A percentile compares a stretch with the other conserved stretches of the same genome.
These are phyloP conservation scores for Aspergillus hancockii DNA, from an alignment of 495 filamentous ascomycete species.

Conservation along the genomic window DNA sequence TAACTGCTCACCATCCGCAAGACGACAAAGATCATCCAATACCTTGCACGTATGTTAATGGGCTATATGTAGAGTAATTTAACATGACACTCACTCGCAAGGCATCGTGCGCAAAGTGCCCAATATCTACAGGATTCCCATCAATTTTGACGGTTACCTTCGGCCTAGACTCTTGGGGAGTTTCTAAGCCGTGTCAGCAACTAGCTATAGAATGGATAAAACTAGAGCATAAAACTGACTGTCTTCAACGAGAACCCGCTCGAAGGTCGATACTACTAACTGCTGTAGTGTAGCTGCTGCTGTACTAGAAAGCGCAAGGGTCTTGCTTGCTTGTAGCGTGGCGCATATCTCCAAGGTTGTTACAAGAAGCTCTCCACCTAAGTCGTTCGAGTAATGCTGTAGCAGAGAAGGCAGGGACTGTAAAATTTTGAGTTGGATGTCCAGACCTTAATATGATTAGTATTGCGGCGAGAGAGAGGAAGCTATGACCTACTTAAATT, in stretches of 20 bases:
- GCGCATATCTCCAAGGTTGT: slow-evolving; percentile 87
- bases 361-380: slow-evolving; percentile 78
- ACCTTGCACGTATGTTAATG: slow-evolving; percentile 48
- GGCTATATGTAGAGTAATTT: not conserved
- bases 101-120: slow-evolving; percentile 81
- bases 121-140: slow-evolving; percentile 63
- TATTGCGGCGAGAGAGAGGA: not conserved
- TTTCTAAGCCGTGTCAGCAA: slow-evolving; percentile 56
- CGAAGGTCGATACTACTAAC: slow-evolving; percentile 87
- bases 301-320: slow-evolving; percentile 87
- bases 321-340: slow-evolving; percentile 85
- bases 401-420: slow-evolving; percentile 89
- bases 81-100: slow-evolving; percentile 54
- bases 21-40: slow-evolving; percentile 85
- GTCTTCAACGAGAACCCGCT: slow-evolving; percentile 84
- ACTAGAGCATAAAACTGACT: slow-evolving; percentile 32
- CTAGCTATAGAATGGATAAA: slow-evolving; percentile 33
- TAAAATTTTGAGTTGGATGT: slow-evolving; percentile 94
- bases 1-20: slow-evolving; percentile 80
- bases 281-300: slow-evolving; percentile 94
- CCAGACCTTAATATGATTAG: slow-evolving; percentile 63
- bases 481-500: slow-evolving; percentile 49
- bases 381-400: slow-evolving; percentile 82
- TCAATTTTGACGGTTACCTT: slow-evolving; percentile 45
- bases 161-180: slow-evolving; percentile 44